Evolutionary conservation across 2,329 filamentous ascomycete genomes (phyloP), one percentile per base, ranked within the genome.

Genomic region (Verticillium isaacii): DNA sequence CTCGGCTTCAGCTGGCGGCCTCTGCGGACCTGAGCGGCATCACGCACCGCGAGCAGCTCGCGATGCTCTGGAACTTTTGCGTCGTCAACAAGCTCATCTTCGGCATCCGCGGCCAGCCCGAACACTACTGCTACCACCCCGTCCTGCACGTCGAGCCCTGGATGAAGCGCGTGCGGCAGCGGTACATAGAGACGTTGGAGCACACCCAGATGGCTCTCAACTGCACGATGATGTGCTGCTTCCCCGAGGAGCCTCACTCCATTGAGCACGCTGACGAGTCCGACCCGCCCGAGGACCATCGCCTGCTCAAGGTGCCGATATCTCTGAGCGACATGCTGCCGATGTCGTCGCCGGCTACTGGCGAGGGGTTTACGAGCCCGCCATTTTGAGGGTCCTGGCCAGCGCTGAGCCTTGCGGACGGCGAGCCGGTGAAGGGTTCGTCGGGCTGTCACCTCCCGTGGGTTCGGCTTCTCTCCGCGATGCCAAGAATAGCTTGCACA

Each of bases 211-310:
- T 75, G 59, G 74, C 78, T 57, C 70, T 73, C 14, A 74, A 73
- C 9, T 72, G 78, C 50, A 74, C 70, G 59, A 66, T 79, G 9
- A 66, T 74, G 12, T 71, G 75, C 2, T 79, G 80, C 62, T 80
- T 78, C 62, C 77, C 79, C 56, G 78, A 79, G 61, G 77, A 80
- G 59, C 77, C 78, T 65, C 78, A 80, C 56, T 75, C 71, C 2
- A 69, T 71, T 8, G 71, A 76, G 55, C 77, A 80, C 60, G 75
- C 71, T 3, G 68, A 69, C 7, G 75, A 78, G 45, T 23, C 45
- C 5, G 45, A 50, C 11, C 45, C 45, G 45, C 45, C 19, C 19
- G 45, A 50, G 45, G 11, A 50, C 3, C 19, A 50, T n/a, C 45
- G 45, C 8, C 12, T 50, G 7, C 45, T 50, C 7, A 23, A 25